phyloP scores from a whole-genome alignment of 495 filamentous ascomycete species.

The Thozetella sp. region DNA sequence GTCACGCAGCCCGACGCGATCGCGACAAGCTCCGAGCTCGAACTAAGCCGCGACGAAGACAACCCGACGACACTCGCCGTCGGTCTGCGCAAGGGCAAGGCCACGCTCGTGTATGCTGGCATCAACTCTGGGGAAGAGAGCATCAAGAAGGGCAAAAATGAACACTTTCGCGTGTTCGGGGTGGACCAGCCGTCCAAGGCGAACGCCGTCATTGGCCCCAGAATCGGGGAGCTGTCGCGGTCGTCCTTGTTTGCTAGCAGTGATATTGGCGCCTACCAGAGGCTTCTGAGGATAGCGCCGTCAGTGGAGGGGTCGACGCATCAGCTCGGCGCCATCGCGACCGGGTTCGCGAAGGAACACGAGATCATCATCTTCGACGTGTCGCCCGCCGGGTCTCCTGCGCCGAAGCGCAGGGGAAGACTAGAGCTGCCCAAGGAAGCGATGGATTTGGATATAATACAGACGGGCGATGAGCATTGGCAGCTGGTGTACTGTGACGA shows the following conservation, averaged over 20 bases:
- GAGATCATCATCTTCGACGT: slow-evolving; percentile 83
- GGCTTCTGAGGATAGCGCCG: slow-evolving; percentile 72
- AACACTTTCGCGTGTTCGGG: slow-evolving; percentile 83
- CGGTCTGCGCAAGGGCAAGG: slow-evolving; percentile 54
- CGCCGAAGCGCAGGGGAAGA: slow-evolving; percentile 65
- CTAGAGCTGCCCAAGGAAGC: slow-evolving; percentile 74
- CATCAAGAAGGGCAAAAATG: slow-evolving; percentile 75
- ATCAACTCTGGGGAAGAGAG: slow-evolving; percentile 81
- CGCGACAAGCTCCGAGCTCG: slow-evolving; percentile 69
- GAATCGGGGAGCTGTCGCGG: slow-evolving; percentile 57
- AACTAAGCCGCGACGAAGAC: slow-evolving; percentile 86
- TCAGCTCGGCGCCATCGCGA: slow-evolving; percentile 73
- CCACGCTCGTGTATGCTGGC: slow-evolving; percentile 73
- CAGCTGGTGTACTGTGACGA: slow-evolving; percentile 80
- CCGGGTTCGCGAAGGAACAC: slow-evolving; percentile 66
- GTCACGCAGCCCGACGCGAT: slow-evolving; percentile 61
- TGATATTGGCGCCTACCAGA: slow-evolving; percentile 74
- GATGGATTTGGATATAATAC: slow-evolving; percentile 78
- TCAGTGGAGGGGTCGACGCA: slow-evolving; percentile 47
- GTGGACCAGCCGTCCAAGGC: slow-evolving; percentile 53
- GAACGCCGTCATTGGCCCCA: slow-evolving; percentile 34
- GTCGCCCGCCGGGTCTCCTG: slow-evolving; percentile 50
- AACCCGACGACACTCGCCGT: slow-evolving; percentile 82
- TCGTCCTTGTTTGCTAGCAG: slow-evolving; percentile 65
- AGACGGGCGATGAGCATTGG: slow-evolving; percentile 60